Evolutionary conservation across 306 rosid genomes (phyloP).

Genomic region (Sphenostylis stenocarpa): DNA sequence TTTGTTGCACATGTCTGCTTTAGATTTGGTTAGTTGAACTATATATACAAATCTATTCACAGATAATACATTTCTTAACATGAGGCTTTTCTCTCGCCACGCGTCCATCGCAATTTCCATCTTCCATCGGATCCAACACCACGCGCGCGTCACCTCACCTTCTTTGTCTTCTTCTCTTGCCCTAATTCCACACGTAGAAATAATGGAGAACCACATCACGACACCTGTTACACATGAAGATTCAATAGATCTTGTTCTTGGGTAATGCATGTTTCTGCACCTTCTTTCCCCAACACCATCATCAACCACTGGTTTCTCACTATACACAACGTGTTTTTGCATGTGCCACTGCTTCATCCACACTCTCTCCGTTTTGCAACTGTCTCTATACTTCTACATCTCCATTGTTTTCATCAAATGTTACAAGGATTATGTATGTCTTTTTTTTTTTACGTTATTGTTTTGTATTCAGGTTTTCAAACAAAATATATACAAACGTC

Average conservation of each 20-base stretch:
- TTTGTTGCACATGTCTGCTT: not conserved
- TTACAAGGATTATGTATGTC: no score
- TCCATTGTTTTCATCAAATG: no score
- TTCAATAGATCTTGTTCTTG: not conserved
- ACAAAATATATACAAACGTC: not conserved
- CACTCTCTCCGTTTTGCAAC: not conserved
- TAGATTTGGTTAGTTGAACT: conserved; percentile 8
- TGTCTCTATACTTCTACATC: not conserved
- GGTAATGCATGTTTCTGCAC: not conserved
- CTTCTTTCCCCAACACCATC: not conserved
- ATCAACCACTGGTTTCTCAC: not conserved
- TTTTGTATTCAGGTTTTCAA: not conserved
- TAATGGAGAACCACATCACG: not conserved
- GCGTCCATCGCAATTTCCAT: not conserved
- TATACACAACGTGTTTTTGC: conserved; percentile 14
- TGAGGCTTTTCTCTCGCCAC: conserved; percentile 23
- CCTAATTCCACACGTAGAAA: not conserved
- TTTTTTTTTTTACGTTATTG: not conserved
- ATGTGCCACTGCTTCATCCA: not conserved
- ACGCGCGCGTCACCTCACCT: not conserved
- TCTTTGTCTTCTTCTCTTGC: not conserved
- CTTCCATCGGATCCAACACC: not conserved
- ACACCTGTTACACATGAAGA: not conserved
- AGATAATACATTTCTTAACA: not conserved
- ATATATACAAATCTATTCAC: no score